These are phyloP conservation scores for Nymphaea colorata DNA, from an alignment of 164 flowering plant species.

Conservation along the genomic window DNA sequence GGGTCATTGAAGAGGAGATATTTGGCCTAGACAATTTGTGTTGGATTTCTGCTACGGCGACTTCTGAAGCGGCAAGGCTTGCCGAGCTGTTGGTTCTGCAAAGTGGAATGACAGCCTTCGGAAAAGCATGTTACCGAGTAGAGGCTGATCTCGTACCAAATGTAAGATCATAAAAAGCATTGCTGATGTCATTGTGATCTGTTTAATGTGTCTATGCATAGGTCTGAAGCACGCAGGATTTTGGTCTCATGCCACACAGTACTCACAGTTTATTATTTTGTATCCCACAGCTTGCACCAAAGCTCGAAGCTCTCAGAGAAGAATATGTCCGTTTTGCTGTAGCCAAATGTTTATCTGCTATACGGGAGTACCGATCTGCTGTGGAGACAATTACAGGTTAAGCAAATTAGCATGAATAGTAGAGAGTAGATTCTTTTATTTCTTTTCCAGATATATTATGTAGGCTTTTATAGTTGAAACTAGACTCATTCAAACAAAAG, in stretches of 20 bases:
- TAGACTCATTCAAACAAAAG: too few species aligned
- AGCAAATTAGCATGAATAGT: background rate
- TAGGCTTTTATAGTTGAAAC: background rate
- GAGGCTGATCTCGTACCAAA: conserved; percentile 80
- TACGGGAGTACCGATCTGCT: conserved; percentile 64
- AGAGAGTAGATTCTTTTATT: background rate
- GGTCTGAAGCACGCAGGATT: background rate
- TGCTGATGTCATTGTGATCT: background rate
- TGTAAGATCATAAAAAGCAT: conserved; percentile 30
- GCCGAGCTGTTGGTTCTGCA: conserved; percentile 73
- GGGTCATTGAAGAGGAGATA: conserved; percentile 95
- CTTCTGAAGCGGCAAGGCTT: conserved; percentile 62
- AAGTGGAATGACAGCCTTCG: conserved; percentile 97
- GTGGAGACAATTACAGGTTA: conserved; percentile 86
- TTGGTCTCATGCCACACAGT: background rate
- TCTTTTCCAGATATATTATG: background rate
- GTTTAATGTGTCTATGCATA: background rate
- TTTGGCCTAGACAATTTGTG: conserved; percentile 86
- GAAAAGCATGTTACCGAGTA: conserved; percentile 71
- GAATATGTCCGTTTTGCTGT: conserved; percentile 90
- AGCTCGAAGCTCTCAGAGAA: conserved; percentile 86
- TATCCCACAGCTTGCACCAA: conserved; percentile 59
- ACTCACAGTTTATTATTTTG: background rate
- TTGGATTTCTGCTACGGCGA: conserved; percentile 90
- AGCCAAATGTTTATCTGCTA: conserved; percentile 61